A percentile compares a stretch with the other conserved stretches of the same genome.
These are phyloP conservation scores for Megacollybia platyphylla DNA, from an alignment of 1,284 basidiomycete genomes.

Conservation along the genomic window DNA sequence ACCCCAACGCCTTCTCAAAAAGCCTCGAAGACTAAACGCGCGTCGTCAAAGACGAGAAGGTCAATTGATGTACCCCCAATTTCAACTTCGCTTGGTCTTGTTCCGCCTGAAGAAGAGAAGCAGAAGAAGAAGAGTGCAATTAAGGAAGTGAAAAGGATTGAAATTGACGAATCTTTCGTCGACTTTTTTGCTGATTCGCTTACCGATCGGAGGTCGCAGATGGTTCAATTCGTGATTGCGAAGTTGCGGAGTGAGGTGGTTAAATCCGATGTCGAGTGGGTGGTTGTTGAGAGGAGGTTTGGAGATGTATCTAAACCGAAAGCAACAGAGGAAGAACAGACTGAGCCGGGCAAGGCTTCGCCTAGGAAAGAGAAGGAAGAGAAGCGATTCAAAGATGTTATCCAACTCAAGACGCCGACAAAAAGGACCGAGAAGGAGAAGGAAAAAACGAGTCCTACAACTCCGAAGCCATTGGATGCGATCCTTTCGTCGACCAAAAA, in stretches of 20 bases:
- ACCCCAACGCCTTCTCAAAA: slow-evolving; percentile 16
- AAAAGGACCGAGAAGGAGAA: slow-evolving; percentile 3
- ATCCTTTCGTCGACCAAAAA: slow-evolving; percentile 29
- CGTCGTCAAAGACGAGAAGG: slow-evolving; percentile 12
- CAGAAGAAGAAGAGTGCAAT: slow-evolving; percentile 12
- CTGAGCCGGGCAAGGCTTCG: not conserved
- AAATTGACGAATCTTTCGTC: slow-evolving; percentile 64
- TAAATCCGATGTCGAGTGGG: slow-evolving; percentile 35
- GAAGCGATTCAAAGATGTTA: slow-evolving; percentile 10
- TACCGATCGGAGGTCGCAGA: slow-evolving; percentile 49
- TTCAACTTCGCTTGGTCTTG: slow-evolving; percentile 3
- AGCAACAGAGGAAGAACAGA: slow-evolving; percentile 11
- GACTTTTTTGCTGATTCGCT: slow-evolving; percentile 69
- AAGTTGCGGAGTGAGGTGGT: slow-evolving; percentile 35
- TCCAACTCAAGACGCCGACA: slow-evolving; percentile 10
- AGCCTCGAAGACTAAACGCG: not conserved
- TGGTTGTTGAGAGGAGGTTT: slow-evolving; percentile 53
- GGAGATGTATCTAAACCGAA: slow-evolving; percentile 23
- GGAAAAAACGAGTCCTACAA: slow-evolving; percentile 24
- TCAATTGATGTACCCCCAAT: slow-evolving; percentile 11
- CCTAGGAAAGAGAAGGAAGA: slow-evolving; percentile 11
- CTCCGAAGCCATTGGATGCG: slow-evolving; percentile 34
- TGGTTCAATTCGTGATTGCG: slow-evolving; percentile 58
- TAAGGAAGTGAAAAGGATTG: slow-evolving; percentile 31
- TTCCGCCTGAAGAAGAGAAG: slow-evolving; percentile 1